These are phyloP conservation scores for Mimosa pudica DNA, from an alignment of 306 rosid species.

Conservation along the genomic window DNA sequence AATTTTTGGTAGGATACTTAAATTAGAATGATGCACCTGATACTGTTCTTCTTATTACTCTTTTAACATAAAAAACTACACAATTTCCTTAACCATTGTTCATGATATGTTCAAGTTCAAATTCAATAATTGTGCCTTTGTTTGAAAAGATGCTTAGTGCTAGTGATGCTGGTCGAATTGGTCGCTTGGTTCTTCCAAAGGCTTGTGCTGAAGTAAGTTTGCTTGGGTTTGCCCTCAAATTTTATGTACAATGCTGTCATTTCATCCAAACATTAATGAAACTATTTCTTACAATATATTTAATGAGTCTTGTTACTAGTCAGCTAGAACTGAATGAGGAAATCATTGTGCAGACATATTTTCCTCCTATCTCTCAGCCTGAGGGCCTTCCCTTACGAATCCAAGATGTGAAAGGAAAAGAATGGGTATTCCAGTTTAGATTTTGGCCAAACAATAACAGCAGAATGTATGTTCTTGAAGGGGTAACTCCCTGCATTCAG, in stretches of 20 bases:
- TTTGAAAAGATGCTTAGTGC: conserved; percentile 99
- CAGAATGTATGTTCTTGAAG: conserved; percentile 99
- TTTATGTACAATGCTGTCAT: conserved; percentile 23
- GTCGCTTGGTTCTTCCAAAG: conserved; percentile 96
- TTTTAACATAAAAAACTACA: conserved; percentile 1
- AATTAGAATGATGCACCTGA: conserved; percentile 22
- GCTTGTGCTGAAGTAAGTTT: conserved; percentile 95
- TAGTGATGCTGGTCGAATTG: conserved; percentile 99
- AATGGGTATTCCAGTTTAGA: conserved; percentile 98
- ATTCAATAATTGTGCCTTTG: conserved; percentile 90
- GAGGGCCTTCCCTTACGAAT: conserved; percentile 98
- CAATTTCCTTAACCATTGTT: conserved; percentile 60
- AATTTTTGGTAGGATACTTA: conserved; percentile 21
- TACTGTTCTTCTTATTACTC: conserved; percentile 26
- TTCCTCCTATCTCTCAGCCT: conserved; percentile 97
- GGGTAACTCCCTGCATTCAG: conserved; percentile 98
- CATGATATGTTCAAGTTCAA: conserved; percentile 69
- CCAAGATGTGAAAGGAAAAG: conserved; percentile 97
- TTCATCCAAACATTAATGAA: conserved; percentile 22
- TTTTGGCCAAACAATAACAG: conserved; percentile 99
- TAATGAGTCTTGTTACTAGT: not conserved
- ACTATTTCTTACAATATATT: not conserved
- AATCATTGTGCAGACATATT: conserved; percentile 77
- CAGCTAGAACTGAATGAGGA: conserved; percentile 36
- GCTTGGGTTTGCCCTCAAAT: conserved; percentile 2